These are phyloP conservation scores for Claviceps pazoutovae DNA, from an alignment of 2,329 filamentous ascomycete species.

Conservation along the genomic window DNA sequence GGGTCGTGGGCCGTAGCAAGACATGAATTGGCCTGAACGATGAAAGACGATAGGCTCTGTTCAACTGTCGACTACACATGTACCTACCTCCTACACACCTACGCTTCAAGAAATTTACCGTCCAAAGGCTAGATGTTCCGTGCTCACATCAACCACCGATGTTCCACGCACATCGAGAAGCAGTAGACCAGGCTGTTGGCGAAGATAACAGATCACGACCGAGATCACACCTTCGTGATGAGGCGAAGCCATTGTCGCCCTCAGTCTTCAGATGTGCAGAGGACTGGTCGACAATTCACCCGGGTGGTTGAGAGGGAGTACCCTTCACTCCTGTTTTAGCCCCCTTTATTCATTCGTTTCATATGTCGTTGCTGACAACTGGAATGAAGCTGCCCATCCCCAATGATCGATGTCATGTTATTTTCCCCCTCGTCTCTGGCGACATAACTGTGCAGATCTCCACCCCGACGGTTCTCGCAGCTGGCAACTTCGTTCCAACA, in stretches of 20 bases:
- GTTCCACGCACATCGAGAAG: not conserved
- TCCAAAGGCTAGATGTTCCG: no score
- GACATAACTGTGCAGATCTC: not conserved
- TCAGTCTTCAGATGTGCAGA: not conserved
- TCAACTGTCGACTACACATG: not conserved
- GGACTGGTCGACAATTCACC: not conserved
- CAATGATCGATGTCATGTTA: not conserved
- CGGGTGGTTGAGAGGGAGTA: not conserved
- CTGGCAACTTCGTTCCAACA: constrained; percentile 5
- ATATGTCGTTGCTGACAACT: constrained; percentile 5
- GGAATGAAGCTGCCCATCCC: constrained; percentile 6
- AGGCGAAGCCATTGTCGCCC: not conserved
- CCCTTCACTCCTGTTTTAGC: not conserved
- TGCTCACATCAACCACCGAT: not conserved
- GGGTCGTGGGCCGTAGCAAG: not conserved
- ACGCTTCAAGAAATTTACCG: not conserved
- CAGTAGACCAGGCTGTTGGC: not conserved
- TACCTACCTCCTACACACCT: not conserved
- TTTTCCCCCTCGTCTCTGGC: not conserved
- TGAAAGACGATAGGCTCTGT: no score
- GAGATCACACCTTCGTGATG: not conserved
- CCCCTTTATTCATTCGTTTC: not conserved
- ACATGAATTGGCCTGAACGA: not conserved
- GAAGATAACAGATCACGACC: not conserved
- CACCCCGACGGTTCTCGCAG: constrained; percentile 3